phyloP scores from a whole-genome alignment of 495 filamentous ascomycete species.

The Cercophora scortea region DNA sequence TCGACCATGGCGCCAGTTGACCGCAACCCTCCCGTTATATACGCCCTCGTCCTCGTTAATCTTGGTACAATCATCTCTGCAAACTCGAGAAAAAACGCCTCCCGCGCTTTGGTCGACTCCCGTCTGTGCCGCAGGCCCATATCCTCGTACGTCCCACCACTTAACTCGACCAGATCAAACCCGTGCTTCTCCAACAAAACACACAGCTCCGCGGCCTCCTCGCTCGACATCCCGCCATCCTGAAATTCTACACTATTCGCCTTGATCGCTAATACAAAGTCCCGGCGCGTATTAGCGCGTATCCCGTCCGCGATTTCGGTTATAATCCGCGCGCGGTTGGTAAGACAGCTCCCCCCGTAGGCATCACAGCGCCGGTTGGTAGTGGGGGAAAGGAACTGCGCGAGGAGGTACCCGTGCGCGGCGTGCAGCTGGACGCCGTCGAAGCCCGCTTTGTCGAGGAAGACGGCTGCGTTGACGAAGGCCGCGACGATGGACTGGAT shows the following conservation, averaged over 20 bases:
- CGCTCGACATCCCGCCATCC: constrained; percentile 43
- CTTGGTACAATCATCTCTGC: constrained; percentile 51
- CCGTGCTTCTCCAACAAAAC: constrained; percentile 42
- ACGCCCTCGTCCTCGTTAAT: constrained; percentile 45
- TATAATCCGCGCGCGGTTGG: constrained; percentile 50
- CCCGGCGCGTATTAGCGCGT: constrained; percentile 28
- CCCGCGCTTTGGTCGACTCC: constrained; percentile 48
- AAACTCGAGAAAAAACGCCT: constrained; percentile 62
- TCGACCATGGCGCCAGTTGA: constrained; percentile 55
- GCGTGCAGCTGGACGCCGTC: constrained; percentile 54
- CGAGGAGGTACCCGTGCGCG: constrained; percentile 59
- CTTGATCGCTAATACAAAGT: constrained; percentile 57
- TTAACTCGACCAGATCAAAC: constrained; percentile 61
- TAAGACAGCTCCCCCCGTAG: constrained; percentile 53
- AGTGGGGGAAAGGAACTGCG: constrained; percentile 54
- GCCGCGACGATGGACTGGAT: constrained; percentile 40
- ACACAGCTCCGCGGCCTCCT: constrained; percentile 50
- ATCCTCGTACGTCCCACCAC: constrained; percentile 55
- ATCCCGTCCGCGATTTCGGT: constrained; percentile 45
- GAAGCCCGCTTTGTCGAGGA: constrained; percentile 48
- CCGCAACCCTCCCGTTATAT: constrained; percentile 56
- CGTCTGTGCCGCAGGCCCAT: constrained; percentile 44
- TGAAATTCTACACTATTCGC: constrained; percentile 30
- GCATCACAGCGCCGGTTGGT: constrained; percentile 56
- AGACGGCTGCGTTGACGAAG: constrained; percentile 51